Base-by-base conservation (phyloP, 768 basidiomycete species). In the Naganishia randhawae region DNA sequence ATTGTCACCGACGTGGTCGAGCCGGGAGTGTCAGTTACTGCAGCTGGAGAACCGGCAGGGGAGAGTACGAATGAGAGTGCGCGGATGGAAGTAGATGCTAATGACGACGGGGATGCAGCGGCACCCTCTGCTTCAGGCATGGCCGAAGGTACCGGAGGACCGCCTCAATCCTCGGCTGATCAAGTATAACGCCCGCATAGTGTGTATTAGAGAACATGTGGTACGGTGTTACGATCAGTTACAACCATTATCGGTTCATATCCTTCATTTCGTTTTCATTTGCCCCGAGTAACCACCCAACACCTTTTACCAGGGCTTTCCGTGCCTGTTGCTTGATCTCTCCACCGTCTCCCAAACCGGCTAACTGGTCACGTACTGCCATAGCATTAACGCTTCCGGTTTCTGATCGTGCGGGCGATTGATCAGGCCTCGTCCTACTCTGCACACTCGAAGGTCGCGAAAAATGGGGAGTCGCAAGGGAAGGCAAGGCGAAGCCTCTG, bases 241-340 rank as follows among this genome's bases (percentile, higher is more conserved):
- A 48, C 45, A 48, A 3, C 14, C 1, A 48, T 35, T 69, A 25
- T 39, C 61, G 35, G 5, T 52, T 42, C 50, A 63, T 69, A n/a
- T 53, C 32, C 33, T 41, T 35, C 45, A 78, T 72, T 71, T 81
- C 77, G 22, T 75, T 73, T 62, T 81, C 80, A 32, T 93, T 92
- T 14, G 87, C 89, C 48, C 95, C 95, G 67, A 98, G 87, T 32
- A 98, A 83, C 95, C 95, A 98, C 32, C 94, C 94, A 63, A 98
- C 91, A 9, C 95, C 95, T 74, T 89, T 88, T 41, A 91, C 89
- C 48, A 98, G 79, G 3, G 87, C 91, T 35, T 88, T 84, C 55
- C 86, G 86, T 1, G 91, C 91, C 73, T 88, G 87, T n/a, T 85
- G 42, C 82, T 82, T 62, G 84, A 84, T 77, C 72, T 76, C 71